phyloP scores from a whole-genome alignment of 2,329 filamentous ascomycete species.

The Aciculosporium take region DNA sequence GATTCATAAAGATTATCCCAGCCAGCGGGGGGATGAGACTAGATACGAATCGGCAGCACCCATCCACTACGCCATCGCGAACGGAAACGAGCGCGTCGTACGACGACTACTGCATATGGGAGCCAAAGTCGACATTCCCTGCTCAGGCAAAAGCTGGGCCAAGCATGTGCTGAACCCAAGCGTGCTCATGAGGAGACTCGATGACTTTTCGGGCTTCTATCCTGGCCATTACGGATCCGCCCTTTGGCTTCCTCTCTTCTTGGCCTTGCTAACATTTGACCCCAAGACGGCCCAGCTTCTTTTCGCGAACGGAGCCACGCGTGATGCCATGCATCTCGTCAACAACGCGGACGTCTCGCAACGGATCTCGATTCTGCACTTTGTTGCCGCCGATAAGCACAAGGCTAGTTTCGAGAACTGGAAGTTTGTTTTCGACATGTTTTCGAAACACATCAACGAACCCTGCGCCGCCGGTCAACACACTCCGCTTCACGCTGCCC shows the following conservation, averaged over 20 bases:
- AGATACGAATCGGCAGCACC: neutral
- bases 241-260: slow-evolving; percentile 1
- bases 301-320: neutral
- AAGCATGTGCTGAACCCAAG: neutral
- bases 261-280: neutral
- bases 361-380: neutral
- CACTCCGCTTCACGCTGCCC: neutral
- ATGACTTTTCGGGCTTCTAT: neutral
- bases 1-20: neutral
- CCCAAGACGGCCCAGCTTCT: neutral
- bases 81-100: neutral
- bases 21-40: too few species aligned
- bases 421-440: neutral
- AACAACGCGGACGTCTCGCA: too few species aligned
- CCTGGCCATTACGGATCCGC: neutral
- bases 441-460: neutral
- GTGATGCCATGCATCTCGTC: neutral
- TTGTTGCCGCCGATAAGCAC: neutral
- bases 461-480: neutral
- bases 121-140: neutral
- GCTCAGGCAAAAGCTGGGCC: neutral
- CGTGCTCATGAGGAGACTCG: neutral
- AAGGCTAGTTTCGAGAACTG: neutral
- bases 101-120: neutral
- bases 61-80: slow-evolving; percentile 1